phyloP scores from a whole-genome alignment of 495 filamentous ascomycete species.

The Trichoderma asperelloides region DNA sequence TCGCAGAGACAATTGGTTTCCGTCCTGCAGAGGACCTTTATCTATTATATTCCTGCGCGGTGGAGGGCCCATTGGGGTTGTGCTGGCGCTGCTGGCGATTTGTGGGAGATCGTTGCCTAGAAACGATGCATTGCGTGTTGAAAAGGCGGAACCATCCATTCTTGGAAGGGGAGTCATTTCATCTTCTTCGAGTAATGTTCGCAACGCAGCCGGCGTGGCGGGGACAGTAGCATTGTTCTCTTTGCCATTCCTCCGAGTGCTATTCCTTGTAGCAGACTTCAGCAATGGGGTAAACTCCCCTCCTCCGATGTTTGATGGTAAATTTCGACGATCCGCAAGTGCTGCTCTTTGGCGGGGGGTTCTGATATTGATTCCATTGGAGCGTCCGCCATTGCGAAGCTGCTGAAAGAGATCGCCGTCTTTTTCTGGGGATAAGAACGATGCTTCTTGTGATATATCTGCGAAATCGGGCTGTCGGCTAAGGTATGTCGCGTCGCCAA shows the following conservation, averaged over 20 bases:
- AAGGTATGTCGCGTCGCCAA: constrained; percentile 71
- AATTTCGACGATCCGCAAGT: constrained; percentile 59
- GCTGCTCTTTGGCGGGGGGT: constrained; percentile 57
- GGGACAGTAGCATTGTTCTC: constrained; percentile 38
- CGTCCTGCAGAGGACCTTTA: constrained; percentile 60
- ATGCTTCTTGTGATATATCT: constrained; percentile 71
- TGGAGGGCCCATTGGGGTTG: constrained; percentile 63
- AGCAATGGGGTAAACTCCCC: constrained; percentile 90
- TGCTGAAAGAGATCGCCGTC: constrained; percentile 63
- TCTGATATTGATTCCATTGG: constrained; percentile 45
- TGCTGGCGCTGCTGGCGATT: constrained; percentile 65
- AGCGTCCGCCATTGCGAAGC: constrained; percentile 49
- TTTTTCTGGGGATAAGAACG: constrained; percentile 78
- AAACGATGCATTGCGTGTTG: constrained; percentile 43
- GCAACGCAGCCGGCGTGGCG: constrained; percentile 61
- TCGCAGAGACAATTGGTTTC: constrained; percentile 80
- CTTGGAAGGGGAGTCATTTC: constrained; percentile 47
- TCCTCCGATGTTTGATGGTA: constrained; percentile 49
- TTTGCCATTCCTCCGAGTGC: constrained; percentile 50
- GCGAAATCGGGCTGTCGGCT: constrained; percentile 55
- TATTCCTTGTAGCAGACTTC: constrained; percentile 80
- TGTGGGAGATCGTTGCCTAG: constrained; percentile 51
- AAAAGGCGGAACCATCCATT: constrained; percentile 60
- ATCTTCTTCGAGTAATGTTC: constrained; percentile 48
- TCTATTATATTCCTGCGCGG: constrained; percentile 46